Evolutionary conservation across 148 eudicot species (phyloP), one percentile per base, ranked within the genome.

Genomic region (Selenicereus undatus): DNA sequence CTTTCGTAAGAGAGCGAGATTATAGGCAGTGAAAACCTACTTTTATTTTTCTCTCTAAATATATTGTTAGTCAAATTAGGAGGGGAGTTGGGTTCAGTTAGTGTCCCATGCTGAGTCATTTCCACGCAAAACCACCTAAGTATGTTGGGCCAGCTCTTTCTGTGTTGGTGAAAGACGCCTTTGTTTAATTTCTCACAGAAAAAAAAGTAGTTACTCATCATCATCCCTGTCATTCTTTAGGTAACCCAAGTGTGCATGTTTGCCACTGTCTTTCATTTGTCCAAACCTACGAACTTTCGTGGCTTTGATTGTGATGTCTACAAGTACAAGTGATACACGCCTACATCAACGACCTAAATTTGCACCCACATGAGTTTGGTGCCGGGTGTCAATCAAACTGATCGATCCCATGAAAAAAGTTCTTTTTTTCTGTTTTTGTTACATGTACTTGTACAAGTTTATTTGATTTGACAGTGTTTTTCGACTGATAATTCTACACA

Each of bases 91-190:
- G 84, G 71, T 82, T 71, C 72, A 54, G 80, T 71, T 56, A 71
- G 60, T 75, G 84, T 76, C 86, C 86, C 82, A 83, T 81, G 88
- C 90, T 85, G 85, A 88, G 81, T 88, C 90, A 88, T 39, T 69
- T 79, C 90, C 88, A 83, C 86, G 86, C 76, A 83, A 32, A 68
- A 75, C 29, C 86, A 76, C 56, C 74, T 70, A 43, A 50, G 75
- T 73, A 84, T 51, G 78, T 81, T 81, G 78, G 83, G 83, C 73
- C 81, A 50, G 64, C 27, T 42, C 81, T 80, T 84, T 72, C 64
- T 80, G 20, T 84, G 12, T 80, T 76, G 42, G 56, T 77, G 81
- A 77, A 81, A 80, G 80, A 75, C 66, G 39, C 52, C 72, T 17
- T 64, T 24, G 18, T 56, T 73, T 80, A 76, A 32, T 54, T 71